Base-by-base conservation (phyloP, 225 moss, liverwort and hornwort genomes). In the Bryum argenteum region DNA sequence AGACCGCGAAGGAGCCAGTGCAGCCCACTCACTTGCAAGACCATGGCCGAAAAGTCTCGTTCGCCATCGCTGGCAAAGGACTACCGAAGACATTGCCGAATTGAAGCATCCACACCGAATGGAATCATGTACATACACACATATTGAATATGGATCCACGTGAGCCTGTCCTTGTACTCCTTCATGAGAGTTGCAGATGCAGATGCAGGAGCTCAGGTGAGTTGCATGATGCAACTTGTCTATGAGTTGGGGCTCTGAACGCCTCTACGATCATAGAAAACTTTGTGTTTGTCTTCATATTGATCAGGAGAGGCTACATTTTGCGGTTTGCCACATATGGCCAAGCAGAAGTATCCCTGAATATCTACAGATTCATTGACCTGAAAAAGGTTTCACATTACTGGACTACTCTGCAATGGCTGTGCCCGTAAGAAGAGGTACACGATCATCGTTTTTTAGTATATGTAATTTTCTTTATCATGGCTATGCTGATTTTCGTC, bases 41-140 rank as follows among this genome's bases (percentile, higher is more conserved):
- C 67, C 80, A 75, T 40, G 83, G 91, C 61, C 81, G 94, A 24
- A 93, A 94, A 81, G 94, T 97, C 10, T 94, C 96, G 15, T 92
- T 97, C 71, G 84, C 91, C 38, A 86, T 95, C 9, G 81, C 83
- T 55, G 89, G 78, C 37, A 92, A 92, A 77, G 84, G 84, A 54
- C 42, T 69, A 53, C 81, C 90, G 0, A 95, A 90, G 77, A 77
- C 81, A 53, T 88, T 84, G 73, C 57, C 45, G 56, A 77, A 37
- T 73, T 50, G 15, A 15, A 23, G 57, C 53, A 59, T 71, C 21
- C 53, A 44, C 50, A 37, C 23, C 23, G 41, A 38, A 67, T 52
- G 52, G 62, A 48, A 39, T 57, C 69, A 53, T 84, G 84, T 78
- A 81, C 44, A 81, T 84, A 75, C 15, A 10, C 44, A 22, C 53